Evolutionary conservation across 2,329 filamentous ascomycete genomes (phyloP).

Genomic region (Ilyonectria destructans): DNA sequence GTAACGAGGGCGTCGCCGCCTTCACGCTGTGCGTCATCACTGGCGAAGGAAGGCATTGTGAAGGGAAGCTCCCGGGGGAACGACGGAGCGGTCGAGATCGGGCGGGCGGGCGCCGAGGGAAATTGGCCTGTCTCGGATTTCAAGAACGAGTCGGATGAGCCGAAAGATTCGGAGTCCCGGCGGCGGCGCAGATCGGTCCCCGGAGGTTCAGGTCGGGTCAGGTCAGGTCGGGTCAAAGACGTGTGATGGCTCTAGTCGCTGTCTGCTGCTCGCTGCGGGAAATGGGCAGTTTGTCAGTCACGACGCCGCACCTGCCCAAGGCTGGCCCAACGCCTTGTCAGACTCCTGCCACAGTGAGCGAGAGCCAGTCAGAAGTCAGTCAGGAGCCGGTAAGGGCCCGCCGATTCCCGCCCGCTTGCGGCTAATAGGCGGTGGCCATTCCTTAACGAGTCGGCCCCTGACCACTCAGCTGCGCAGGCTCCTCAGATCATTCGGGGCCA

Average conservation of each 20-base stretch:
- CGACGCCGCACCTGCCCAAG: conserved; percentile 36
- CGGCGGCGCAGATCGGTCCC: conserved; percentile 21
- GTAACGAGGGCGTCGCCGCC: conserved; percentile 63
- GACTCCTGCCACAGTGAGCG: conserved; percentile 23
- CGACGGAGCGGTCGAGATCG: conserved; percentile 11
- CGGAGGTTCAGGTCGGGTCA: conserved; percentile 8
- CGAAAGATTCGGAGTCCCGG: conserved; percentile 32
- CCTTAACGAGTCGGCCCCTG: neutral
- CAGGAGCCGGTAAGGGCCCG: conserved; percentile 12
- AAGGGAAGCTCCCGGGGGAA: conserved; percentile 7
- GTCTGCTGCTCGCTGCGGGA: conserved; percentile 25
- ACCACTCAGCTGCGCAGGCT: conserved; percentile 11
- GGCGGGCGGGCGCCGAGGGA: conserved; percentile 27
- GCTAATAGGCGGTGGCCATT: neutral
- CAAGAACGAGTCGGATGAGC: conserved; percentile 31
- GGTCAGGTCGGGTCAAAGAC: conserved; percentile 26
- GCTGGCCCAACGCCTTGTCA: conserved; percentile 5
- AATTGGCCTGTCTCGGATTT: conserved; percentile 30
- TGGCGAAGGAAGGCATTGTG: conserved; percentile 31
- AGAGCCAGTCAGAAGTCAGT: conserved; percentile 27
- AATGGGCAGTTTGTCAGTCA: conserved; percentile 39
- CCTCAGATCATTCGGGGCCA: conserved; percentile 9
- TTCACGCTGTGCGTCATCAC: conserved; percentile 39
- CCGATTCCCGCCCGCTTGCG: conserved; percentile 5
- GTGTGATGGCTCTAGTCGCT: conserved; percentile 24